Evolutionary conservation across 345 rosid species (phyloP).

Genomic region (Lepidium africanum): DNA sequence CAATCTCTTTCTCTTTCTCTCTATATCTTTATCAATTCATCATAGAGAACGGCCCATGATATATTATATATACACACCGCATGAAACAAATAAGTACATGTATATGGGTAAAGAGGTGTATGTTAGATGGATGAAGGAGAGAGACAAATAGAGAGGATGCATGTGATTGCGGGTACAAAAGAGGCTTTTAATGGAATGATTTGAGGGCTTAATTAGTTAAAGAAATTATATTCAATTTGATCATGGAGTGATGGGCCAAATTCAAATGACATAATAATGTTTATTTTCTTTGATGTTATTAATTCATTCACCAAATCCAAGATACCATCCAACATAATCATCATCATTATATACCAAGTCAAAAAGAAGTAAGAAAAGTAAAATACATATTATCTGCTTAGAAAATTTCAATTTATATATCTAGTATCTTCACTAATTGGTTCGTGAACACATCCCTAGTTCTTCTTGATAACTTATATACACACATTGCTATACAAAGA

Average conservation of each 20-base stretch:
- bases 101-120: background rate
- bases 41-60: background rate
- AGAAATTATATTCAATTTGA: constrained; percentile 22
- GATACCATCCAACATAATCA: constrained; percentile 28
- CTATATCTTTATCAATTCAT: background rate
- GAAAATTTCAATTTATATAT: background rate
- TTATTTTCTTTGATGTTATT: constrained; percentile 24
- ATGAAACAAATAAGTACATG: background rate
- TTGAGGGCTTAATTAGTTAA: constrained; percentile 11
- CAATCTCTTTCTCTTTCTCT: background rate
- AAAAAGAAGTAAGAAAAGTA: background rate
- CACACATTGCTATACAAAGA: no score
- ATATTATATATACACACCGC: background rate
- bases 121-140: constrained; percentile 14
- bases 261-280: constrained; percentile 10
- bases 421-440: constrained; percentile 4
- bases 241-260: constrained; percentile 25
- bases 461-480: no score
- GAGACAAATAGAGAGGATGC: constrained; percentile 21
- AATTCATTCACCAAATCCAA: constrained; percentile 25
- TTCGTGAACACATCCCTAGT: constrained; percentile 11
- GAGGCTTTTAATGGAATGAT: constrained; percentile 20
- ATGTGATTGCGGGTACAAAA: constrained; percentile 27
- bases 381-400: background rate
- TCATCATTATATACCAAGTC: constrained; percentile 24